Percentiles rank a stretch among this genome's conserved stretches.
Evolutionary conservation across 2,329 filamentous ascomycete species (phyloP).

Genomic region (Podosphaera fusca): DNA sequence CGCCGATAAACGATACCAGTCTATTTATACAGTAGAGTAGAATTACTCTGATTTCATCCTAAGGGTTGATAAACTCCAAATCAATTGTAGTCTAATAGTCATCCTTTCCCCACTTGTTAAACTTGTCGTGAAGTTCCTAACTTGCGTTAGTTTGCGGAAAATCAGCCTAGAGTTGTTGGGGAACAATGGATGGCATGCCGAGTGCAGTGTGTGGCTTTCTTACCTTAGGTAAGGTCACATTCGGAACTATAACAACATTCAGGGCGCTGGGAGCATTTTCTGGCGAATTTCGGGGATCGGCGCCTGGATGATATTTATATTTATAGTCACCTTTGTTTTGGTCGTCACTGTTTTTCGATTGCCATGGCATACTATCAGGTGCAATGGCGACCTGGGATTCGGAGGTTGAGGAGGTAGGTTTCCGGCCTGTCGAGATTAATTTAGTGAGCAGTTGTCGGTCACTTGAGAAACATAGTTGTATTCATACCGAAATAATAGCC

Average conservation of each 20-base stretch:
- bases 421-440: conserved; percentile 34
- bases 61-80: too few species aligned
- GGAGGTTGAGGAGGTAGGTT: conserved; percentile 65
- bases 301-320: conserved; percentile 33
- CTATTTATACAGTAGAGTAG: background rate
- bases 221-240: conserved; percentile 82
- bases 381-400: conserved; percentile 56
- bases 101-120: conserved; percentile 99
- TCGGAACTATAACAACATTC: conserved; percentile 83
- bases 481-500: conserved; percentile 65
- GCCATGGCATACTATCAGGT: conserved; percentile 73
- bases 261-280: conserved; percentile 86
- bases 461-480: conserved; percentile 2
- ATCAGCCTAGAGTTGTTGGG: background rate
- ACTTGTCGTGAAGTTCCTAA: conserved; percentile 79
- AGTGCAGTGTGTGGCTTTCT: conserved; percentile 9
- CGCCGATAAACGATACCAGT: too few species aligned
- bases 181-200: too few species aligned
- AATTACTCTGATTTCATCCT: background rate
- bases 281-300: conserved; percentile 49
- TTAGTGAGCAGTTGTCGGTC: conserved; percentile 1
- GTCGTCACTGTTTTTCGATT: conserved; percentile 38
- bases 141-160: background rate
- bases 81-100: conserved; percentile 26
- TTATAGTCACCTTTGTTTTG: conserved; percentile 30